Percentiles rank a stretch among this genome's conserved stretches.
These are phyloP conservation scores for Penicillium sclerotiorum DNA, from an alignment of 2,329 filamentous ascomycete genomes.

Conservation along the genomic window DNA sequence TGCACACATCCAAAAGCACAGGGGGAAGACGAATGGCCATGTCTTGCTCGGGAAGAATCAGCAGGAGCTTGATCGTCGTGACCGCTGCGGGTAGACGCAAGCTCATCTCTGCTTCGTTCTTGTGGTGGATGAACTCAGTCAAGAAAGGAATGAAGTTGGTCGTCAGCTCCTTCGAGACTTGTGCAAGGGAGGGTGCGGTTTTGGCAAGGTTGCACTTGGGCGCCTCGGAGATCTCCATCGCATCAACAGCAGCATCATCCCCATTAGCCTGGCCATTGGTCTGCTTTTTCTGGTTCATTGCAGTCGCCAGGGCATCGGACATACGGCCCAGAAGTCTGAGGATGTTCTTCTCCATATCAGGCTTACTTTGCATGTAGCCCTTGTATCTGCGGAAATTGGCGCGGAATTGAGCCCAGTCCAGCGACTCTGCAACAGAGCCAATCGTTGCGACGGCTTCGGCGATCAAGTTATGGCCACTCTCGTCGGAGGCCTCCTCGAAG, in stretches of 20 bases:
- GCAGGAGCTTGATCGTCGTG: conserved; percentile 83
- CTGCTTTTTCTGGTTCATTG: conserved; percentile 43
- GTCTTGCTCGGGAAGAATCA: conserved; percentile 72
- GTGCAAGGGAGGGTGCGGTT: conserved; percentile 68
- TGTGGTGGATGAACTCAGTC: conserved; percentile 84
- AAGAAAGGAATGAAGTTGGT: conserved; percentile 77
- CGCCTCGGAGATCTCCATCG: conserved; percentile 29
- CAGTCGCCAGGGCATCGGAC: conserved; percentile 71
- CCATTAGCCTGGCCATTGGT: conserved; percentile 21
- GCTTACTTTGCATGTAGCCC: conserved; percentile 76
- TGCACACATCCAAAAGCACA: conserved; percentile 87
- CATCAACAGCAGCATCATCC: conserved; percentile 31
- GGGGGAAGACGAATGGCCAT: conserved; percentile 76
- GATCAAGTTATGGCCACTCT: conserved; percentile 74
- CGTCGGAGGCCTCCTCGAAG: conserved; percentile 79
- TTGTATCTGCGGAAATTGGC: conserved; percentile 82
- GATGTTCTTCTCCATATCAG: conserved; percentile 81
- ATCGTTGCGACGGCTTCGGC: conserved; percentile 85
- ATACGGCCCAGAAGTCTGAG: conserved; percentile 79
- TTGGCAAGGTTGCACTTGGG: conserved; percentile 56
- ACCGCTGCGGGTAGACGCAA: conserved; percentile 87
- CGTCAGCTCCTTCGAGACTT: conserved; percentile 71
- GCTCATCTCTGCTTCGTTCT: conserved; percentile 92
- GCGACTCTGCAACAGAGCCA: conserved; percentile 69
- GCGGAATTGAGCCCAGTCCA: conserved; percentile 91